Base-by-base conservation (phyloP, 2,329 filamentous ascomycete genomes). In the Colletotrichum filicis region DNA sequence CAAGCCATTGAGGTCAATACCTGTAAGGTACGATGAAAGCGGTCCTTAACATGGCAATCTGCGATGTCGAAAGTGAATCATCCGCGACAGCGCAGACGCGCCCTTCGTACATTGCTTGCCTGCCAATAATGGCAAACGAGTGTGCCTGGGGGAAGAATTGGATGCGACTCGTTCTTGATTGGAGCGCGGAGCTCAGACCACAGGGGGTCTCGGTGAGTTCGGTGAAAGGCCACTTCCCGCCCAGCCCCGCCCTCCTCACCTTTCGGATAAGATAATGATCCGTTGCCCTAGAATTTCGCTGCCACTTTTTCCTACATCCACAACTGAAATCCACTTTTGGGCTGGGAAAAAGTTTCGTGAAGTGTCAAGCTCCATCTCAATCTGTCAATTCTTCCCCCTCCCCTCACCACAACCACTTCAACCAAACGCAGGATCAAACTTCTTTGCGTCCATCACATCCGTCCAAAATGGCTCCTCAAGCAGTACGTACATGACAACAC, bases 401-500 rank as follows among this genome's bases (percentile, higher is more conserved):
- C 72, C 61, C 62, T 69, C 71, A 74, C 66, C 71, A 74, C 71
- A 71, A 55, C 77, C 70, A 75, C 66, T 74, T 68, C 76, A 74
- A 77, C 78, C 79, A 82, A 88, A 90, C 94, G 94, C 93, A 97
- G 94, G 94, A 97, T 97, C 93, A 88, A 87, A 97, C 87, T 79
- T 89, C 87, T 89, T 89, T 89, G 87, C 87, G 87, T 87, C 82
- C 83, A 82, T 77, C 77, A 79, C 75, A 68, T 74, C 63, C 66
- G 70, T 74, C 85, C 86, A 89, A 86, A 94, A 98, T 98, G 95
- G 93, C 93, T 92, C 90, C 93, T 86, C 89, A 89, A 87, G 90
- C 93, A 88, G 95, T 98, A 98, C 88, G 95, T 97, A 91, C 86
- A 83, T 86, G 84, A 87, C 90, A 49, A 49, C 56, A 62, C 85